Percentiles rank a stretch among this genome's conserved stretches.
Evolutionary conservation across 768 basidiomycete genomes (phyloP).

Genomic region (Cubamyces sp.): DNA sequence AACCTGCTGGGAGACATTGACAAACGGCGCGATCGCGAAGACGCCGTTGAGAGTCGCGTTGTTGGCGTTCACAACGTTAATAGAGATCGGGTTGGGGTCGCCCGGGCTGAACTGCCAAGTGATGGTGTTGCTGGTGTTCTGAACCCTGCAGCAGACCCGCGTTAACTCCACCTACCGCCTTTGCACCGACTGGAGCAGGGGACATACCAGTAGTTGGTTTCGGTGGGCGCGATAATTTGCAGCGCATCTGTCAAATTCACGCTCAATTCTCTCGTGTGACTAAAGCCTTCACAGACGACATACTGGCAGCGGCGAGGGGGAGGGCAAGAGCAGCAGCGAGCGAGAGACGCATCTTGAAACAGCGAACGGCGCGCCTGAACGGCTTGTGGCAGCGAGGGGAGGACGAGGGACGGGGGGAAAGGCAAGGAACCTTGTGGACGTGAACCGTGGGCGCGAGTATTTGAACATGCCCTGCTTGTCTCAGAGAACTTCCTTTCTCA

Average conservation of each 20-base stretch:
- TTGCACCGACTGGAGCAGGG: background rate
- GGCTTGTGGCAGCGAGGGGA: slow-evolving; percentile 26
- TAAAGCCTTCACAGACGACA: slow-evolving; percentile 21
- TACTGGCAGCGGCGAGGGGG: slow-evolving; percentile 32
- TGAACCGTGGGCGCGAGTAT: slow-evolving; percentile 11
- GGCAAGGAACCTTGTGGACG: slow-evolving; percentile 24
- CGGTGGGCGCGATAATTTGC: slow-evolving; percentile 36
- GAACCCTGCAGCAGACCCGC: slow-evolving; percentile 35
- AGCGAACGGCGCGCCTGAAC: slow-evolving; percentile 12
- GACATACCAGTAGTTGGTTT: slow-evolving; percentile 38
- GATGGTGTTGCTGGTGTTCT: slow-evolving; percentile 40
- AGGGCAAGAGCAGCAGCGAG: slow-evolving; percentile 33
- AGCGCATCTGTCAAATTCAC: slow-evolving; percentile 33
- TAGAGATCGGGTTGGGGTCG: slow-evolving; percentile 40
- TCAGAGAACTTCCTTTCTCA: slow-evolving; percentile 18
- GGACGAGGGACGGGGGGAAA: slow-evolving; percentile 23
- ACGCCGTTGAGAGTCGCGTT: slow-evolving; percentile 40
- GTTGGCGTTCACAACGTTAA: slow-evolving; percentile 39
- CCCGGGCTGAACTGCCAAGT: slow-evolving; percentile 37
- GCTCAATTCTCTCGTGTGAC: background rate
- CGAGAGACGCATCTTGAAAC: slow-evolving; percentile 35
- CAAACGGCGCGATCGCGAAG: slow-evolving; percentile 40
- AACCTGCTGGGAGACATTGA: slow-evolving; percentile 36
- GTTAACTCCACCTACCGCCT: too few species aligned
- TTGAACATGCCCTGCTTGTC: slow-evolving; percentile 2